These are phyloP conservation scores for Metschnikowia chrysomelidarum DNA, from an alignment of 805 yeast genomes.

Conservation along the genomic window DNA sequence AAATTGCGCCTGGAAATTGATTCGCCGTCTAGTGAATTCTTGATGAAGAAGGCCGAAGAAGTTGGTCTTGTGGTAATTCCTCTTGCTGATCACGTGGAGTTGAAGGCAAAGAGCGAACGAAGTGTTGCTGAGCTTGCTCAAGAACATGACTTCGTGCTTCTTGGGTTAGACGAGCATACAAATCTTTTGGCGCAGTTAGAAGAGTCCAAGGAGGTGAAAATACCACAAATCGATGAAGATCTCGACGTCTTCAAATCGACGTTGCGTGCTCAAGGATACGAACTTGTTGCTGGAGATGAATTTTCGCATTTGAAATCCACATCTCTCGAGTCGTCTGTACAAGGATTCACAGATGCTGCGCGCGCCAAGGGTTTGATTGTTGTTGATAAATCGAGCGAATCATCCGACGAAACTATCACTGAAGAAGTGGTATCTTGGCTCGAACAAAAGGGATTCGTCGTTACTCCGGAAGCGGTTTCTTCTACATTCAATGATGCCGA, in stretches of 20 bases:
- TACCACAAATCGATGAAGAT: conserved; percentile 6
- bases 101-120: conserved; percentile 4
- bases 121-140: conserved; percentile 3
- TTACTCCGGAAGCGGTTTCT: neutral
- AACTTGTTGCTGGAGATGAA: conserved; percentile 7
- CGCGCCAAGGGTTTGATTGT: conserved; percentile 4
- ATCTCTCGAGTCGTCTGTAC: neutral
- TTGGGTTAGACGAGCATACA: conserved; percentile 5
- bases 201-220: conserved; percentile 2
- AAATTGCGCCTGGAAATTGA: conserved; percentile 3
- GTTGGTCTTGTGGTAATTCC: conserved; percentile 5
- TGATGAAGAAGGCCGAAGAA: conserved; percentile 4
- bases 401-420: neutral
- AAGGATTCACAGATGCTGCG: conserved; percentile 4
- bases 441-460: conserved; percentile 6
- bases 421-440: conserved; percentile 8
- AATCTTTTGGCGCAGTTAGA: conserved; percentile 4
- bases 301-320: conserved; percentile 6
- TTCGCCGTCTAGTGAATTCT: conserved; percentile 5
- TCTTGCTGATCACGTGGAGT: conserved; percentile 5
- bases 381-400: neutral
- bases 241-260: conserved; percentile 5
- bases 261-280: conserved; percentile 10
- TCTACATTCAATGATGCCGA: conserved; percentile 9
- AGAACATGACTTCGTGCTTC: conserved; percentile 7